These are phyloP conservation scores for Antonospora locustae DNA, from an alignment of 371 early-diverging fungal genomes.

Conservation along the genomic window DNA sequence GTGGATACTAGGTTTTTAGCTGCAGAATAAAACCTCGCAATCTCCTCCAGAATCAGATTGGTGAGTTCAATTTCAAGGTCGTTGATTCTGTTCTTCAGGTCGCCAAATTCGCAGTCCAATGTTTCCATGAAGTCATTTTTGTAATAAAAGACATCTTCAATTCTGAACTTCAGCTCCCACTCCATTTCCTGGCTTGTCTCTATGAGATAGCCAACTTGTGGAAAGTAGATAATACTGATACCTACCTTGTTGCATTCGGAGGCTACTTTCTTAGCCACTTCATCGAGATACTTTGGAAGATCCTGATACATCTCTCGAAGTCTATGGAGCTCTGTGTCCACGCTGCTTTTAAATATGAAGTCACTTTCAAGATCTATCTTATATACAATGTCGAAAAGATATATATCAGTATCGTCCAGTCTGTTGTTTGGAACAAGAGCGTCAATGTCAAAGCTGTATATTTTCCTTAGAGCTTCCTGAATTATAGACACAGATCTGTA, in stretches of 20 bases:
- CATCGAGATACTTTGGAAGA: conserved; percentile 12
- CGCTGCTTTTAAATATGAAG: neutral
- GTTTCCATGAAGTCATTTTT: conserved; percentile 14
- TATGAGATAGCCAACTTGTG: conserved; percentile 33
- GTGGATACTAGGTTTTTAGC: neutral
- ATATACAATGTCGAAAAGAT: neutral
- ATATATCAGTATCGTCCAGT: neutral
- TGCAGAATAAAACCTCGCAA: neutral
- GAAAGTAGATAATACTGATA: conserved; percentile 22
- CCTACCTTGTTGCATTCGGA: conserved; percentile 1
- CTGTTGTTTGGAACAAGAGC: neutral
- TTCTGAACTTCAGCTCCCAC: conserved; percentile 3
- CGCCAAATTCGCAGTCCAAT: conserved; percentile 22
- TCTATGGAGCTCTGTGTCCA: conserved; percentile 3
- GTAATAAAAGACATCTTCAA: conserved; percentile 7
- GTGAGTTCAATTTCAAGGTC: conserved; percentile 5
- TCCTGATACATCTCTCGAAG: conserved; percentile 5
- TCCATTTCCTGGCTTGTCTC: conserved; percentile 3
- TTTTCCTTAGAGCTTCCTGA: neutral
- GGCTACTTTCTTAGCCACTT: conserved; percentile 12
- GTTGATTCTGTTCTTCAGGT: conserved; percentile 3
- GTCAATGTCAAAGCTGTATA: neutral
- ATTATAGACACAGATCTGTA: neutral
- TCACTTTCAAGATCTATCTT: neutral
- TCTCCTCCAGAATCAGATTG: neutral